A percentile compares a stretch with the other conserved stretches of the same genome.
Evolutionary conservation across 23 red algal genomes (phyloP).

Genomic region (Gracilariopsis chorda): DNA sequence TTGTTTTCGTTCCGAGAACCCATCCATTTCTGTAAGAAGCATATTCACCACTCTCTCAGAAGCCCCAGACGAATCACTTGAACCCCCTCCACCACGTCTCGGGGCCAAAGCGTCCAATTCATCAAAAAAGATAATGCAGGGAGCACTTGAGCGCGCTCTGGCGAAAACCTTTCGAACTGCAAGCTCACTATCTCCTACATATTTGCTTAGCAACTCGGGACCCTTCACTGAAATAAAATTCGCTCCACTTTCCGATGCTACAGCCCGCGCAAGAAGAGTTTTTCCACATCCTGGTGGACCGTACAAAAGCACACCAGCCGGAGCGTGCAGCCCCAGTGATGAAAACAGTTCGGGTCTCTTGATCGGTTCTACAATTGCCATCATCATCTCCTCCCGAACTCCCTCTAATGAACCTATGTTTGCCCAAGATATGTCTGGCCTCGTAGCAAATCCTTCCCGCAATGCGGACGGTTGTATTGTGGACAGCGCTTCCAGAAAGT

Average conservation of each 20-base stretch:
- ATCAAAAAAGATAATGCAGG: slow-evolving; percentile 99
- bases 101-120: slow-evolving; percentile 97
- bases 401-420: slow-evolving; percentile 84
- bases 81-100: slow-evolving; percentile 56
- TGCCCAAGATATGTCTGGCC: slow-evolving; percentile 85
- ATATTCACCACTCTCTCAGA: slow-evolving; percentile 93
- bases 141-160: slow-evolving; percentile 78
- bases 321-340: slow-evolving; percentile 67
- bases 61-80: slow-evolving; percentile 37
- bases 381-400: slow-evolving; percentile 74
- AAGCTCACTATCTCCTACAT: slow-evolving; percentile 92
- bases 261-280: slow-evolving; percentile 93
- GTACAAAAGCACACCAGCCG: slow-evolving; percentile 95
- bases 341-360: slow-evolving; percentile 67
- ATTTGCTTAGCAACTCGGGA: slow-evolving; percentile 95
- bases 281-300: slow-evolving; percentile 98
- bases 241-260: slow-evolving; percentile 89
- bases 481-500: slow-evolving; percentile 60
- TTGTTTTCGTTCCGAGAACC: slow-evolving; percentile 70
- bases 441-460: slow-evolving; percentile 86
- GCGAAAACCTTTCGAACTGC: slow-evolving; percentile 92
- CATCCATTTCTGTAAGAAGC: slow-evolving; percentile 98
- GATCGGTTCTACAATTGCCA: slow-evolving; percentile 83
- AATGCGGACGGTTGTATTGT: slow-evolving; percentile 81
- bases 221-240: slow-evolving; percentile 99